Percentiles rank a stretch among this genome's conserved stretches.
These are phyloP conservation scores for Globisporangium solare DNA, from an alignment of 352 stramenopile species.

Conservation along the genomic window DNA sequence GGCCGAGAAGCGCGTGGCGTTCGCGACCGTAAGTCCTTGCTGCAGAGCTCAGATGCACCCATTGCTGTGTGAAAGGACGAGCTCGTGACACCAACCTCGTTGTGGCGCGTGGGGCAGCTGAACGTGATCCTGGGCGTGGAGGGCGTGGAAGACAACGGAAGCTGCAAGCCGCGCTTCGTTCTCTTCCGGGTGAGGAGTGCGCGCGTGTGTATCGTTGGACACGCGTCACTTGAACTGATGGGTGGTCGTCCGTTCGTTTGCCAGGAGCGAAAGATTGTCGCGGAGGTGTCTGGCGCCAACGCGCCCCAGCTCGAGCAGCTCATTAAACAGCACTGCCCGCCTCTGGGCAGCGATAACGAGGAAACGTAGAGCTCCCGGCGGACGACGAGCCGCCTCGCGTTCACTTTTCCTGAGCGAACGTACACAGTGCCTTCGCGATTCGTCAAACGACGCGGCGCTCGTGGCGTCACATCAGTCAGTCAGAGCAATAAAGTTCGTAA, in stretches of 20 bases:
- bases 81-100: too few relatives aligned
- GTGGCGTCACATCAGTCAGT: too few relatives aligned
- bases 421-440: too few relatives aligned
- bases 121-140: slow-evolving; percentile 47
- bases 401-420: too few relatives aligned
- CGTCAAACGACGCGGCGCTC: too few relatives aligned
- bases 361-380: slow-evolving; percentile 13
- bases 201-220: background rate
- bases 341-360: slow-evolving; percentile 45
- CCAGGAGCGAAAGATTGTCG: slow-evolving; percentile 56
- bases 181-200: slow-evolving; percentile 39
- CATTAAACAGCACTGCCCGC: slow-evolving; percentile 57
- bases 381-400: too few relatives aligned
- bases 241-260: background rate
- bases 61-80: too few relatives aligned
- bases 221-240: background rate
- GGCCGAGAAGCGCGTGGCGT: slow-evolving; percentile 44
- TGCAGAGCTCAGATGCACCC: too few relatives aligned
- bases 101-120: slow-evolving; percentile 20
- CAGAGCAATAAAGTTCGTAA: too few relatives aligned
- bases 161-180: slow-evolving; percentile 65
- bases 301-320: slow-evolving; percentile 57
- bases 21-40: slow-evolving; percentile 35
- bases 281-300: slow-evolving; percentile 54
- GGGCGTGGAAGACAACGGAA: slow-evolving; percentile 45